Evolutionary conservation across 2,329 filamentous ascomycete genomes (phyloP).

Genomic region (Fusarium ramigenum): DNA sequence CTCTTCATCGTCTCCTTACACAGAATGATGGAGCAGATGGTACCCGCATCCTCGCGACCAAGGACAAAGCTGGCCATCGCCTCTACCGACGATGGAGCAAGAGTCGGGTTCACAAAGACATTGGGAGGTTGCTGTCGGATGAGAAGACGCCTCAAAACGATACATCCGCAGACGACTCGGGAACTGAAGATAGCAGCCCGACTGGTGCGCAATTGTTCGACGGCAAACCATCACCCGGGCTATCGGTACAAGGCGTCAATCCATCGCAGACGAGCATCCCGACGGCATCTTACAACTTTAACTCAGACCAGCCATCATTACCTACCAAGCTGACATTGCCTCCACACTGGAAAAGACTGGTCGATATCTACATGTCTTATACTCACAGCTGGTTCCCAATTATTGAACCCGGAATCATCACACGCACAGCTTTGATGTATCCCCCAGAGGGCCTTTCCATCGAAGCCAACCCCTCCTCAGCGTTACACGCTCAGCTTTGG

Average conservation of each 20-base stretch:
- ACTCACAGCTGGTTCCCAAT: constrained; percentile 82
- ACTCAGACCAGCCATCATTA: background rate
- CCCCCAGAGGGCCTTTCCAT: constrained; percentile 46
- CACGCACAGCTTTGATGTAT: constrained; percentile 59
- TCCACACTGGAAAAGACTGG: constrained; percentile 65
- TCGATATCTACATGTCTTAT: constrained; percentile 79
- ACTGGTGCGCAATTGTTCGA: constrained; percentile 29
- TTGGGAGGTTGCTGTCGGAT: constrained; percentile 69
- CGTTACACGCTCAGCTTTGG: constrained; percentile 66
- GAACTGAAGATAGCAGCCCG: constrained; percentile 43
- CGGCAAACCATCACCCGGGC: constrained; percentile 31
- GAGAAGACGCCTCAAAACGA: constrained; percentile 46
- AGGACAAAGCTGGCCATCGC: constrained; percentile 63
- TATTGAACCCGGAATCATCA: constrained; percentile 70
- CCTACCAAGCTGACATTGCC: constrained; percentile 53
- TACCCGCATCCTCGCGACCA: constrained; percentile 57
- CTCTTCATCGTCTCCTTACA: constrained; percentile 64
- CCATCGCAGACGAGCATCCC: constrained; percentile 13
- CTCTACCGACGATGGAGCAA: constrained; percentile 71
- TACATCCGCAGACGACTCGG: constrained; percentile 48
- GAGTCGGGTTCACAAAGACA: constrained; percentile 68
- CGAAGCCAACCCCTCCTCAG: constrained; percentile 45
- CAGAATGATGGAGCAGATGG: constrained; percentile 54
- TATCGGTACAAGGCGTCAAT: constrained; percentile 25
- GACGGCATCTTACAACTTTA: constrained; percentile 7